Percentiles rank a stretch among this genome's conserved stretches.
Evolutionary conservation across 768 basidiomycete species (phyloP).

Genomic region (Pisolithus tinctorius): DNA sequence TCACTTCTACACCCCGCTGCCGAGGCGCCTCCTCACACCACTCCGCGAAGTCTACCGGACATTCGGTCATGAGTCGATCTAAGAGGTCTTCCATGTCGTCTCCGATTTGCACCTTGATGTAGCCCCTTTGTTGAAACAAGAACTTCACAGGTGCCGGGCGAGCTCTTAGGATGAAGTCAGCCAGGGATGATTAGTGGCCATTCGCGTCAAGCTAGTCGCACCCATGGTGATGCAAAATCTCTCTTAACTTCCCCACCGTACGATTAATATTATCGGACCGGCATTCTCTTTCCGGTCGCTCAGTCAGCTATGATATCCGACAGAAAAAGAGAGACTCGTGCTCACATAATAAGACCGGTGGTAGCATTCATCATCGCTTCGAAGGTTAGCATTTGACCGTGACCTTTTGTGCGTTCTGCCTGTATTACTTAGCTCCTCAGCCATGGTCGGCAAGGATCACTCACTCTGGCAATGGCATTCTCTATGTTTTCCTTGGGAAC

Average conservation of each 20-base stretch:
- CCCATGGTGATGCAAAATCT: constrained; percentile 44
- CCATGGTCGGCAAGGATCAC: background rate
- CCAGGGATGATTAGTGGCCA: background rate
- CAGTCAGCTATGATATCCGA: background rate
- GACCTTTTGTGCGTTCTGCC: constrained; percentile 44
- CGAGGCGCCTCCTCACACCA: constrained; percentile 26
- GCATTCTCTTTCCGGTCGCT: constrained; percentile 40
- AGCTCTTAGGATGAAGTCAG: constrained; percentile 34
- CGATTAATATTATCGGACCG: constrained; percentile 60
- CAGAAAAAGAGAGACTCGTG: background rate
- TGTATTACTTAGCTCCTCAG: constrained; percentile 13
- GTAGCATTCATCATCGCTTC: constrained; percentile 54
- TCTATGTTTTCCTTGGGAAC: constrained; percentile 69
- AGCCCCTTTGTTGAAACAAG: constrained; percentile 54
- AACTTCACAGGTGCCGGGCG: constrained; percentile 58
- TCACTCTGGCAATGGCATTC: constrained; percentile 51
- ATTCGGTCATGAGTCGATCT: constrained; percentile 34
- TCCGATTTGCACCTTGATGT: constrained; percentile 39
- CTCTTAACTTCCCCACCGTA: constrained; percentile 50
- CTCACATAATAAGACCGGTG: constrained; percentile 62
- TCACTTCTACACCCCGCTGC: constrained; percentile 30
- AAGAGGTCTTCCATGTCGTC: constrained; percentile 30
- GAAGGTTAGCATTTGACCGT: constrained; percentile 46
- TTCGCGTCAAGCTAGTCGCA: constrained; percentile 20
- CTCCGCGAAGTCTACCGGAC: constrained; percentile 41